Base-by-base conservation (phyloP, 2,329 filamentous ascomycete genomes). In the Zarea fungicola region DNA sequence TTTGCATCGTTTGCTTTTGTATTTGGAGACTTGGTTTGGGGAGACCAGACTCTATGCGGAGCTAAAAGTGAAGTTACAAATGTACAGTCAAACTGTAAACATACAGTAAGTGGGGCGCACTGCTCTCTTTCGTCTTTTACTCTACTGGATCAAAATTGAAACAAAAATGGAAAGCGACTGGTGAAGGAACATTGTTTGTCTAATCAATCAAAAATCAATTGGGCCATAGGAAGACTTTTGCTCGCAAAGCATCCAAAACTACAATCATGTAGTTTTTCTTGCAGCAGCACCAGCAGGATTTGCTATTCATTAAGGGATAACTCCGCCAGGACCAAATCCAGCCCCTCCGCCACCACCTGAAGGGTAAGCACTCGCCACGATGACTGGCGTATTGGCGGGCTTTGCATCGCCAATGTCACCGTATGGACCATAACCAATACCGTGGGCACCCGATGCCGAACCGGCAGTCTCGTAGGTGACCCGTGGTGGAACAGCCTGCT, bases 91-190 rank as follows among this genome's bases (percentile, higher is more conserved):
- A n/a, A n/a, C n/a, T n/a, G n/a, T n/a, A n/a, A n/a, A n/a, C n/a
- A n/a, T n/a, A n/a, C n/a, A n/a, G 39, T 28, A 39, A 44, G 51
- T 46, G 52, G 39, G 39, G 45, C 42, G 6, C 19, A 5, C 6
- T n/a, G n/a, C n/a, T n/a, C n/a, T n/a, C n/a, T n/a, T n/a, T n/a
- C n/a, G n/a, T n/a, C n/a, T n/a, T n/a, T n/a, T n/a, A n/a, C n/a
- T n/a, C n/a, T n/a, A n/a, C n/a, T 19, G 3, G 16, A 19, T 6
- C 32, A 45, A 36, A 16, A 28, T 4, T 26, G 10, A 19, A 19
- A 21, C 16, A n/a, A 5, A 10, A 19, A 4, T 8, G 4, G 9
- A 11, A 18, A 16, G 8, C 32, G 14, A 14, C 14, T 14, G 29
- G 18, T 25, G 5, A 25, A 9, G 18, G 18, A 22, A 11, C 22